Conservation (phyloP, 352 stramenopile species). For the Ochromonadaceae sp. region DNA sequence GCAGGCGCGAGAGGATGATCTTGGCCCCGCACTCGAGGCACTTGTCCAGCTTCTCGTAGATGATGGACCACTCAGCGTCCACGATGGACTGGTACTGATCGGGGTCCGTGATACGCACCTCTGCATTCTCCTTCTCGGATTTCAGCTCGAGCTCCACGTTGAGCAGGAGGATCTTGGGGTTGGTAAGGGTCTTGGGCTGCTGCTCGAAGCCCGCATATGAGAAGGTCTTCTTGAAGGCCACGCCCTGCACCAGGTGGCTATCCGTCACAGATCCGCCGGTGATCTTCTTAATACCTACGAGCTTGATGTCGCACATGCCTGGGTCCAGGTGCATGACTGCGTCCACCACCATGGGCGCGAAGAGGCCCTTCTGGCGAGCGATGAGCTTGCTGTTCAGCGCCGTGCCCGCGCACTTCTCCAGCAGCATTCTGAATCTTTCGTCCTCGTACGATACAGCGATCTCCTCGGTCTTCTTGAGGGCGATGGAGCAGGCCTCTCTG, state of each 20-base stretch:
- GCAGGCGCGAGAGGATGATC: constrained; percentile 92
- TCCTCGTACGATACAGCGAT: constrained; percentile 34
- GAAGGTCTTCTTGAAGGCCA: constrained; percentile 99
- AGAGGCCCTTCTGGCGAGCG: constrained; percentile 85
- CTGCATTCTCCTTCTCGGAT: constrained; percentile 97
- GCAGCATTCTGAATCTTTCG: constrained; percentile 37
- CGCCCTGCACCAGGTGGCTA: constrained; percentile 89
- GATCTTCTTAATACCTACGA: constrained; percentile 96
- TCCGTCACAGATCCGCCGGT: constrained; percentile 88
- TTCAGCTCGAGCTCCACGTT: constrained; percentile 98
- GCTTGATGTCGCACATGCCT: constrained; percentile 44
- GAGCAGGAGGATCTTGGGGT: constrained; percentile 89
- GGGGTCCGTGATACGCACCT: constrained; percentile 92
- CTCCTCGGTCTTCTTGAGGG: constrained; percentile 55
- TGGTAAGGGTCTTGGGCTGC: constrained; percentile 91
- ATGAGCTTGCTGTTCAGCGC: constrained; percentile 98
- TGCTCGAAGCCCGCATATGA: constrained; percentile 99
- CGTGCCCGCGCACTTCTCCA: constrained; percentile 78
- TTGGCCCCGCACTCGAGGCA: constrained; percentile 55
- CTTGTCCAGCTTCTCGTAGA: constrained; percentile 93
- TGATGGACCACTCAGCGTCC: constrained; percentile 98
- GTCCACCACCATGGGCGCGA: constrained; percentile 95
- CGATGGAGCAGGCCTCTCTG: constrained; percentile 56
- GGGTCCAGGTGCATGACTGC: constrained; percentile 77
- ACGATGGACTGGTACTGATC: constrained; percentile 97